A percentile compares a stretch with the other conserved stretches of the same genome.
These are phyloP conservation scores for Talaromyces verruculosus DNA, from an alignment of 2,329 filamentous ascomycete species.

Conservation along the genomic window DNA sequence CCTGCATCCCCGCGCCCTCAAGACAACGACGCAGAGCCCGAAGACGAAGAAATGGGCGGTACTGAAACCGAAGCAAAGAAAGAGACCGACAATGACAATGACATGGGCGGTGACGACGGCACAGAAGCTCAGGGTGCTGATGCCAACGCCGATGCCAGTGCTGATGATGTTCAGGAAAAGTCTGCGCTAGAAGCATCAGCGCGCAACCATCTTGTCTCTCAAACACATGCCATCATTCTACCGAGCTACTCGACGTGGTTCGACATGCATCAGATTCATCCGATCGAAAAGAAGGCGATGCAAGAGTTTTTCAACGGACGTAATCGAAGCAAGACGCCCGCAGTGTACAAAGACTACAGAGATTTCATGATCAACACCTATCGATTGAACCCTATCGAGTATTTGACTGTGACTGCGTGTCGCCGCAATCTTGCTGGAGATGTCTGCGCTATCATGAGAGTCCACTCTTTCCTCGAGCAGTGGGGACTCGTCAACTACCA, in stretches of 20 bases:
- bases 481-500: constrained; percentile 99
- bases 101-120: constrained; percentile 44
- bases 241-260: constrained; percentile 99
- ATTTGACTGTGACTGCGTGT: constrained; percentile 94
- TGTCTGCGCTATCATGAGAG: constrained; percentile 98
- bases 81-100: constrained; percentile 49
- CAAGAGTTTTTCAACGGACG: constrained; percentile 98
- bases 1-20: constrained; percentile 64
- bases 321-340: constrained; percentile 95
- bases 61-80: constrained; percentile 49
- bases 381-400: constrained; percentile 90
- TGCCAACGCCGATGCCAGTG: constrained; percentile 53
- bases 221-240: constrained; percentile 93
- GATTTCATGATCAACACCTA: constrained; percentile 99
- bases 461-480: constrained; percentile 95
- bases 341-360: constrained; percentile 97
- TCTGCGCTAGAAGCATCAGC: constrained; percentile 80
- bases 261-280: constrained; percentile 91
- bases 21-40: constrained; percentile 56
- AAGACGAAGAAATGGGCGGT: constrained; percentile 81
- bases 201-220: constrained; percentile 85
- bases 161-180: constrained; percentile 68
- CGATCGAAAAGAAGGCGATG: constrained; percentile 88
- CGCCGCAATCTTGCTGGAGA: constrained; percentile 92
- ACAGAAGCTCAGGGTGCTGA: constrained; percentile 52